A percentile compares a stretch with the other conserved stretches of the same genome.
Conservation (phyloP, 306 rosid genomes). For the Benincasa hispida region DNA sequence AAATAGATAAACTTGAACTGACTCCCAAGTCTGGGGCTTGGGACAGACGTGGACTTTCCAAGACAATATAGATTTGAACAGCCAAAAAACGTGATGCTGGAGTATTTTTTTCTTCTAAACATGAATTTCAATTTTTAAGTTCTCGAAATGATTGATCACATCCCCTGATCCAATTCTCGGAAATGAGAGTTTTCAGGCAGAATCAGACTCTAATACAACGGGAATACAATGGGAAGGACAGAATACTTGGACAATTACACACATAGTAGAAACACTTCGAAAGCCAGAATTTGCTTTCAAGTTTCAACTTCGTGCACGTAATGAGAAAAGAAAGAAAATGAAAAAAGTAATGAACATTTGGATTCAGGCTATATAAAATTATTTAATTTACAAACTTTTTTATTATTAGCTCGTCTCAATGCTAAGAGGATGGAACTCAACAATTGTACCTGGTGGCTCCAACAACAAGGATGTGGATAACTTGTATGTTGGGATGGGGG, state of each 20-base stretch:
- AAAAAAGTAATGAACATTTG: not conserved
- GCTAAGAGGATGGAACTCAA: not conserved
- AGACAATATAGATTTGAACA: not conserved
- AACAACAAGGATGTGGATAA: not conserved
- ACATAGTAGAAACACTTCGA: not conserved
- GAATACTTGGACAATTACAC: not conserved
- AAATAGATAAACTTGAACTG: not conserved
- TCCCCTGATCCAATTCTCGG: not conserved
- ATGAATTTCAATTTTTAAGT: not conserved
- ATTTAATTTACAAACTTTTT: not conserved
- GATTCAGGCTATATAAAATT: not conserved
- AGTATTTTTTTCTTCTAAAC: not conserved
- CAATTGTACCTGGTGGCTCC: not conserved
- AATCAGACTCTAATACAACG: not conserved
- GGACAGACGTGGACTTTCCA: not conserved
- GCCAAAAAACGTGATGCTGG: not conserved
- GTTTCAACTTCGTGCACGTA: not conserved
- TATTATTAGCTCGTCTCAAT: not conserved
- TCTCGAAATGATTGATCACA: not conserved
- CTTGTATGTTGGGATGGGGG: not conserved
- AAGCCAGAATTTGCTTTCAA: not conserved
- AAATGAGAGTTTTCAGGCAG: not conserved
- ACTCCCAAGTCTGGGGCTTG: not conserved
- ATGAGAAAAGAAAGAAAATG: not conserved
- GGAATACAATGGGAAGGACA: not conserved